Conservation (phyloP, 1,284 basidiomycete species). For the Acaromyces ingoldii region DNA sequence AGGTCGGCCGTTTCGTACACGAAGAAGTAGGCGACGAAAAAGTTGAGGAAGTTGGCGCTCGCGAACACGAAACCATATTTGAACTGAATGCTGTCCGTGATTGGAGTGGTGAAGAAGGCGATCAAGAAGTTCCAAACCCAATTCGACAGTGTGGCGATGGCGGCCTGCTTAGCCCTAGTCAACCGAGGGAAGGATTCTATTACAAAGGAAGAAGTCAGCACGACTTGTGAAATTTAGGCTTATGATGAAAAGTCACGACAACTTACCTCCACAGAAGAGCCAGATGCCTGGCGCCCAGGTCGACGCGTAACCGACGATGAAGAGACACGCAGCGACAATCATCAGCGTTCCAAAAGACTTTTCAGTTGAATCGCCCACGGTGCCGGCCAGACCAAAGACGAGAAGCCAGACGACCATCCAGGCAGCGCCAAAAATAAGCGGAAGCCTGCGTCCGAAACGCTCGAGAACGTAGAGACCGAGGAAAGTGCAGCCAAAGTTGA, state of each 20-base stretch:
- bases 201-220: constrained; percentile 10
- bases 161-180: constrained; percentile 70
- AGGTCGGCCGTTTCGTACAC: constrained; percentile 70
- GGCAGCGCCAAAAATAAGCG: constrained; percentile 56
- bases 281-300: constrained; percentile 59
- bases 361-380: constrained; percentile 59
- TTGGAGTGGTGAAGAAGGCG: constrained; percentile 60
- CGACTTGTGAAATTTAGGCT: not conserved
- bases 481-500: constrained; percentile 61
- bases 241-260: not conserved
- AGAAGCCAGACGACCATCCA: constrained; percentile 72
- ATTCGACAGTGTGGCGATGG: constrained; percentile 65
- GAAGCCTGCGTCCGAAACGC: constrained; percentile 57
- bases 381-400: constrained; percentile 70
- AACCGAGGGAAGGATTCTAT: constrained; percentile 68
- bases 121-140: constrained; percentile 66
- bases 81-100: constrained; percentile 53
- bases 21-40: constrained; percentile 68
- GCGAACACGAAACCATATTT: constrained; percentile 71
- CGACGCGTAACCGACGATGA: constrained; percentile 71
- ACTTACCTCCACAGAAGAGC: constrained; percentile 21
- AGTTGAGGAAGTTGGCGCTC: constrained; percentile 56
- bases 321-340: constrained; percentile 72
- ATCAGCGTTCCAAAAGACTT: constrained; percentile 62
- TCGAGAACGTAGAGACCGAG: constrained; percentile 62